A percentile compares a stretch with the other conserved stretches of the same genome.
phyloP scores from a whole-genome alignment of 139 green algal species.

The Coelastrella sp. region DNA sequence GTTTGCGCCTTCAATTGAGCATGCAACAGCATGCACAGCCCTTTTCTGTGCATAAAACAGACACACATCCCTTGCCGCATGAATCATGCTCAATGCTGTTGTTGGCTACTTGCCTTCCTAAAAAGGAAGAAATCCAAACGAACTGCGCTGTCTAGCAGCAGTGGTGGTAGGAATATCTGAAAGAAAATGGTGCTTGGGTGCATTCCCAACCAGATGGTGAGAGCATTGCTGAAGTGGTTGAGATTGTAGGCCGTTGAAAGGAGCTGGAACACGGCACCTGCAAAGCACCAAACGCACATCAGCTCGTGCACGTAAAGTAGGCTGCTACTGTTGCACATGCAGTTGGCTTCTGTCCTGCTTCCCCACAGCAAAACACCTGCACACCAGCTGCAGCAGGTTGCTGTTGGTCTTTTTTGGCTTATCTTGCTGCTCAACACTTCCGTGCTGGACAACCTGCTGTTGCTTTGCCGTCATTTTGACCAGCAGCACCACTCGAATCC shows the following conservation, averaged over 20 bases:
- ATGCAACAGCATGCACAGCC: too few species aligned
- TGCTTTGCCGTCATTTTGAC: neutral
- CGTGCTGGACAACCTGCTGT: neutral
- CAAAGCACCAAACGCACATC: neutral
- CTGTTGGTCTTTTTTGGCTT: too few species aligned
- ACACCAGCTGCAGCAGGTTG: neutral
- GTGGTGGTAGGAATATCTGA: slow-evolving; percentile 89
- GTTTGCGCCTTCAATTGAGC: too few species aligned
- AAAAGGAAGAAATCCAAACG: slow-evolving; percentile 93
- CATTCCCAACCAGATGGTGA: slow-evolving; percentile 87
- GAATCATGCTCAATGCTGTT: too few species aligned
- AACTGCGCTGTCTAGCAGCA: slow-evolving; percentile 75
- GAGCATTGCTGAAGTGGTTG: slow-evolving; percentile 77
- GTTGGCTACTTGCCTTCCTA: slow-evolving; percentile 70
- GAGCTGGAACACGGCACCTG: slow-evolving; percentile 47
- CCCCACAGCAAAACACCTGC: too few species aligned
- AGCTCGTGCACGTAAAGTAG: neutral
- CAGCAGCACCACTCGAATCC: neutral
- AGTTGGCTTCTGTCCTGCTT: neutral
- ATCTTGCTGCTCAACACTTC: neutral
- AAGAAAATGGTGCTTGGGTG: slow-evolving; percentile 84
- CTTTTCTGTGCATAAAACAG: too few species aligned
- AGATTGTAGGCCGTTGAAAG: slow-evolving; percentile 43
- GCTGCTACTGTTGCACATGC: neutral
- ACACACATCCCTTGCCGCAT: too few species aligned